Evolutionary conservation across 2,329 filamentous ascomycete genomes (phyloP).

Genomic region (Clarireedia monteithiana): DNA sequence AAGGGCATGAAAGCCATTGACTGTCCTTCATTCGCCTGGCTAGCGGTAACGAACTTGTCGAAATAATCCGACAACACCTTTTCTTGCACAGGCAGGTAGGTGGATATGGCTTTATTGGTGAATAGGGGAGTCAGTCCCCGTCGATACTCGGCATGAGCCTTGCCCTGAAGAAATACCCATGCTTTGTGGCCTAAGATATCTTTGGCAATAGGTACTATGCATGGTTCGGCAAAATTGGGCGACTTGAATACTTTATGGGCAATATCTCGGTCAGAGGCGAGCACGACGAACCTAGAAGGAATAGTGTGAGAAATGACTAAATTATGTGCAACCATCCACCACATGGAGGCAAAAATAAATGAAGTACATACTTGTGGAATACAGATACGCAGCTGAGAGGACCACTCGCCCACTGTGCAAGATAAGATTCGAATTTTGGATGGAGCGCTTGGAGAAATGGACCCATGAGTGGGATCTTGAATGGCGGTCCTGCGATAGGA

Average conservation of each 20-base stretch:
- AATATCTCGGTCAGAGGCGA: too few relatives aligned
- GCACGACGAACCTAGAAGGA: too few relatives aligned
- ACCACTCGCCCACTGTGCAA: conserved; percentile 72
- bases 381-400: conserved; percentile 74
- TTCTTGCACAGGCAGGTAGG: conserved; percentile 69
- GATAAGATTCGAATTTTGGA: conserved; percentile 65
- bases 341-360: too few relatives aligned
- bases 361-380: background rate
- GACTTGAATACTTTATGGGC: conserved; percentile 45
- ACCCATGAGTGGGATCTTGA: conserved; percentile 64
- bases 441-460: conserved; percentile 70
- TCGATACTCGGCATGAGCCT: conserved; percentile 68
- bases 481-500: conserved; percentile 51
- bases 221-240: conserved; percentile 65
- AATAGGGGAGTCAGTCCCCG: conserved; percentile 69
- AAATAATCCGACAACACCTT: conserved; percentile 67
- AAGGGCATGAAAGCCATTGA: conserved; percentile 61
- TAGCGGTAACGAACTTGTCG: conserved; percentile 56
- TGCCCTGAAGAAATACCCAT: conserved; percentile 75
- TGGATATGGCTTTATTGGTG: conserved; percentile 29
- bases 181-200: conserved; percentile 65
- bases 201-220: conserved; percentile 67
- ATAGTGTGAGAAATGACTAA: too few relatives aligned
- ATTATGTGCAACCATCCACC: too few relatives aligned
- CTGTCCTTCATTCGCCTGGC: conserved; percentile 41